phyloP scores from a whole-genome alignment of 1,284 basidiomycete genomes.

The Sanghuangporus weigelae region DNA sequence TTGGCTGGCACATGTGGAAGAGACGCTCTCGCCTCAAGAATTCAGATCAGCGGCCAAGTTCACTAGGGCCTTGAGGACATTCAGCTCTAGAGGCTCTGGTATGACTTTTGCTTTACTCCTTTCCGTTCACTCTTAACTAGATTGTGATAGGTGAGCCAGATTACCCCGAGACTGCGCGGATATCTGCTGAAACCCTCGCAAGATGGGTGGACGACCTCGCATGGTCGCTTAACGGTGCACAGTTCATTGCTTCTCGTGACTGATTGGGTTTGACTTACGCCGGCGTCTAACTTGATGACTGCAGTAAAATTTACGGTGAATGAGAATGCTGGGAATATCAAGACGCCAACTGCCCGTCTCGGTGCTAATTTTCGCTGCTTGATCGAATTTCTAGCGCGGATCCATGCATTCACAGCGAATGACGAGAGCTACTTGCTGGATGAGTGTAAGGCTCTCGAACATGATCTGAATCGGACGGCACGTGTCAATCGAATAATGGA shows the following conservation, averaged over 20 bases:
- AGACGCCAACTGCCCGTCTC: conserved; percentile 14
- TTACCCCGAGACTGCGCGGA: conserved; percentile 16
- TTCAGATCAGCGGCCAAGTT: conserved; percentile 18
- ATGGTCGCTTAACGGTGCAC: conserved; percentile 17
- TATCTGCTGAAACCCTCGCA: conserved; percentile 17
- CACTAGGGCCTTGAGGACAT: conserved; percentile 12
- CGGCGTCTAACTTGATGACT: neutral
- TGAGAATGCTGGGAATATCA: conserved; percentile 10
- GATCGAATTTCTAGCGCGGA: conserved; percentile 8
- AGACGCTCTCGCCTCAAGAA: conserved; percentile 11
- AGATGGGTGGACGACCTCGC: conserved; percentile 18
- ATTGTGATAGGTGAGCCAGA: conserved; percentile 13
- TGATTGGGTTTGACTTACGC: neutral
- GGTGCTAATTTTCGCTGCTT: conserved; percentile 16
- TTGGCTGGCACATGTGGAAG: conserved; percentile 16
- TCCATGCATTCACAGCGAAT: conserved; percentile 1
- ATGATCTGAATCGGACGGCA: conserved; percentile 14
- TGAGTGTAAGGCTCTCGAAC: conserved; percentile 14
- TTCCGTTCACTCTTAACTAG: neutral
- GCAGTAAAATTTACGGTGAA: conserved; percentile 16
- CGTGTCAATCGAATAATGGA: conserved; percentile 19
- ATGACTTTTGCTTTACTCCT: neutral
- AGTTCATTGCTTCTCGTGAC: neutral
- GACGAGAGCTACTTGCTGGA: conserved; percentile 14
- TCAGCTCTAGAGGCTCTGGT: conserved; percentile 18